Evolutionary conservation across 1,139 yeast genomes (phyloP), one percentile per base, ranked within the genome.

Genomic region (Suhomyces atakaporum): DNA sequence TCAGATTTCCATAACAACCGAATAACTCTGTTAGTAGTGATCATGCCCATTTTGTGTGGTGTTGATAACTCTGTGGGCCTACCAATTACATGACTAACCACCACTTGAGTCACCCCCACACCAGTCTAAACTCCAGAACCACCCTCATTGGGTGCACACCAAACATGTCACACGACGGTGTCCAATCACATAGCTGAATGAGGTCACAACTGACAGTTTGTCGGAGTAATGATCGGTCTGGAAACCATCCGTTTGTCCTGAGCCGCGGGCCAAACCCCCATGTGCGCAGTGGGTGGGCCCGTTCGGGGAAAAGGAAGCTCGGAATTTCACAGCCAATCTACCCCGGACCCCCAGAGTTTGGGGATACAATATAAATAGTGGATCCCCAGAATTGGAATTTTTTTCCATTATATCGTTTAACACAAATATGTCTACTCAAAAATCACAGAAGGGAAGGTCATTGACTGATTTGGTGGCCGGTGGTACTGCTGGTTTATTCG

Each of bases 401-500:
- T 12, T 10, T 7, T 20, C 20, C 11, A 14, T 16, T 14, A 14
- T 7, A n/a, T n/a, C n/a, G n/a, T n/a, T n/a, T n/a, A n/a, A n/a
- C 14, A 29, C 5, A 2, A 32, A n/a, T 27, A 51, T 54, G 58
- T 44, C 62, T 20, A 49, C 56, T 12, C 56, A 60, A 40, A 56
- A 55, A 37, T n/a, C n/a, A n/a, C n/a, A n/a, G n/a, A 61, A 67
- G 38, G 69, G 69, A 33, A 66, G 58, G 42, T 60, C 73, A 28
- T 79, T 84, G 26, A 77, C 86, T 43, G 96, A 89, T 61, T 76
- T 90, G 54, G 73, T 89, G 38, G 95, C 97, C 31, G 98, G 98
- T 50, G 98, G 98, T 55, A 83, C 94, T 10, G 98, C 98, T 13
- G 98, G 98, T 44, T 74, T 90, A 45, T 87, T 89, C 60, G 98